Evolutionary conservation across 257 asterid species (phyloP), one percentile per base, ranked within the genome.

Genomic region (Gentiana macrophylla): DNA sequence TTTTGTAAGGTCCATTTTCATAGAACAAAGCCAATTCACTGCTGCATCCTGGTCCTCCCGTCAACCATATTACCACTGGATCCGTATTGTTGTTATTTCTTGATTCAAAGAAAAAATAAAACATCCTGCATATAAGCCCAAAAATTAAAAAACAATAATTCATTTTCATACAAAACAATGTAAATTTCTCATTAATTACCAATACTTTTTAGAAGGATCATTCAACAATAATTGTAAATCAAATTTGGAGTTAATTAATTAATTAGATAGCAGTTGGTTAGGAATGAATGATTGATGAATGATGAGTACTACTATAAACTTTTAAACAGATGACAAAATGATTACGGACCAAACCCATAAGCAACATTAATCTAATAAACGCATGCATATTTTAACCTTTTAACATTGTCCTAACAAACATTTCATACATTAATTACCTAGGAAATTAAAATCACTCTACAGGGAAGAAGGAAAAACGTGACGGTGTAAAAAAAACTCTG

Each of bases 1-100:
- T 52, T 24, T 78, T 71, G 62, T 76, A 90, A 56, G 97, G 94
- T 48, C 94, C 95, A 57, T 89, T 89, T 68, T 82, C 94, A 44
- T 70, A 82, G 57, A 90, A 86, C 79, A 90, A 73, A 52, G 94
- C 95, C 62, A 82, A 33, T 12, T 80, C 80, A 67, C 91, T 43
- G 55, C 91, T 79, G 72, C 96, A 90, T 15, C 98, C 96, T 1
- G 96, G 96, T 7, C 97, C 96, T 62, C 96, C 96, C 0, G 86
- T 74, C 50, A 90, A 63, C 94, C 91, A 86, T 52, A 90, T 52
- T 8, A 84, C 91, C 8, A 90, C 83, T 1, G 95, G 96, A 43
- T 63, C 91, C 4, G 55, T 71, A 49, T 55, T 76, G 50, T 53
- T 74, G 55, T 12, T 73, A 41, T 41, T 41, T 53, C 96, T 78